Evolutionary conservation across 2,329 filamentous ascomycete species (phyloP).

Genomic region (Daldinia sp.): DNA sequence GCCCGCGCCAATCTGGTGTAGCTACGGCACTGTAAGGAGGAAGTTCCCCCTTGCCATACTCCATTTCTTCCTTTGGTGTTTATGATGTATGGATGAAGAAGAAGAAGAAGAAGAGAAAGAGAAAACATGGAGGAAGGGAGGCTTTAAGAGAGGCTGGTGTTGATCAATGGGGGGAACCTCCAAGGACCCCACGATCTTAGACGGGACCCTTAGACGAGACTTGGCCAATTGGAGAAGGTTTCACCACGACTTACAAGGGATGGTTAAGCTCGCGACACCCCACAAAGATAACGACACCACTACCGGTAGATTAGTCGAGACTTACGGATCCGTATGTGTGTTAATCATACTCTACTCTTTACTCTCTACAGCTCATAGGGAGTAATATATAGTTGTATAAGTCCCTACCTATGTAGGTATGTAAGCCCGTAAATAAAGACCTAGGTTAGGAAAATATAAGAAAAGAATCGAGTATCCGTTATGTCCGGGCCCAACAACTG

Average conservation of each 20-base stretch:
- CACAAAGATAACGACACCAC: slow-evolving; percentile 30
- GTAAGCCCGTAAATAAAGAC: too few relatives aligned
- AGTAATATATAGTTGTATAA: too few relatives aligned
- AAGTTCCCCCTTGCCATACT: slow-evolving; percentile 53
- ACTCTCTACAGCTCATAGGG: neutral
- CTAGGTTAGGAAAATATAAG: too few relatives aligned
- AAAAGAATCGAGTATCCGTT: too few relatives aligned
- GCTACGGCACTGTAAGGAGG: slow-evolving; percentile 54
- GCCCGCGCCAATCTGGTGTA: slow-evolving; percentile 43
- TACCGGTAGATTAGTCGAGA: neutral
- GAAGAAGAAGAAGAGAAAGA: neutral
- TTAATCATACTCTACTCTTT: neutral
- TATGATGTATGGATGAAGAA: slow-evolving; percentile 2
- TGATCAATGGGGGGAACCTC: slow-evolving; percentile 10
- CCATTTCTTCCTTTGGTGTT: slow-evolving; percentile 35
- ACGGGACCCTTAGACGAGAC: neutral
- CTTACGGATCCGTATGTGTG: neutral
- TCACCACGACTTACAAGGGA: slow-evolving; percentile 9
- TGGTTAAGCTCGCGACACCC: slow-evolving; percentile 21
- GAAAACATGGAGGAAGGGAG: too few relatives aligned
- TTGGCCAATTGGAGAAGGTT: slow-evolving; percentile 29
- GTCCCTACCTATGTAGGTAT: neutral
- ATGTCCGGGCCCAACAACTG: too few relatives aligned
- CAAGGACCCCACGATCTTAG: slow-evolving; percentile 11
- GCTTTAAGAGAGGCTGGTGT: slow-evolving; percentile 28